Conservation (phyloP, 371 early-diverging fungal genomes). For the Funneliformis caledonium region DNA sequence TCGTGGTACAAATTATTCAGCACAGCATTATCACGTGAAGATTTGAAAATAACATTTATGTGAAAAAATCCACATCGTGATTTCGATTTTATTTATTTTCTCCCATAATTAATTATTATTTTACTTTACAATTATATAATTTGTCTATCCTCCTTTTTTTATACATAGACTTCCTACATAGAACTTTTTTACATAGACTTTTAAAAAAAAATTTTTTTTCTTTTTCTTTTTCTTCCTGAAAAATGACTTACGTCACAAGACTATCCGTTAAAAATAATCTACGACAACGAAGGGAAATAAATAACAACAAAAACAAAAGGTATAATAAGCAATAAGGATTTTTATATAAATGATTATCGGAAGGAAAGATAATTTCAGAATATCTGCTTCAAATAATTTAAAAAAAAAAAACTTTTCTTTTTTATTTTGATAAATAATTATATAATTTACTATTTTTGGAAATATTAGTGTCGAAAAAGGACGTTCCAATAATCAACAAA, state of each 20-base stretch:
- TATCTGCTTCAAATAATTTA: no score
- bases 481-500: neutral
- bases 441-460: neutral
- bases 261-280: neutral
- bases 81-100: neutral
- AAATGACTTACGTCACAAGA: slow-evolving; percentile 19
- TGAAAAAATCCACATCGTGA: no score
- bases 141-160: no score
- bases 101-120: neutral
- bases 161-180: no score
- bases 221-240: neutral
- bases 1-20: no score
- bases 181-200: no score
- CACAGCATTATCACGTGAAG: no score
- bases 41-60: no score
- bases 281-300: neutral
- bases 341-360: neutral
- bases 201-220: no score
- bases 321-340: neutral
- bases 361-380: no score
- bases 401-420: no score
- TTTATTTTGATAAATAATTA: no score
- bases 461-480: neutral
- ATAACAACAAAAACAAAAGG: neutral
- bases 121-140: neutral